Conservation (phyloP, 2,329 filamentous ascomycete species). For the Fusarium temperatum region DNA sequence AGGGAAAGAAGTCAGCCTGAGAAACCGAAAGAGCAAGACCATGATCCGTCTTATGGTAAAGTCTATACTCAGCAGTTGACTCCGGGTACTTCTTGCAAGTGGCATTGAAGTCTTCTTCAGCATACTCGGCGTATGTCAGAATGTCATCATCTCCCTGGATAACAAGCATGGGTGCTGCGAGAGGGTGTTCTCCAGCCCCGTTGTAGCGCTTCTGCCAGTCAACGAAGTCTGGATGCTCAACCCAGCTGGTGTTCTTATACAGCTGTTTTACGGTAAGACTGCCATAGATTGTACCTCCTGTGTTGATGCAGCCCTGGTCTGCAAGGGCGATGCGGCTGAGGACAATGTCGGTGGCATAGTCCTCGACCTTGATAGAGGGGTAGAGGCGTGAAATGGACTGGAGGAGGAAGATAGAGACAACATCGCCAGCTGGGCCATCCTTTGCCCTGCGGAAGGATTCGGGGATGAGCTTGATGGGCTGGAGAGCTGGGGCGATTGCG, state of each 20-base stretch:
- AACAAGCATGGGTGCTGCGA: conserved; percentile 19
- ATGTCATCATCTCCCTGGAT: conserved; percentile 10
- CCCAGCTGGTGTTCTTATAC: conserved; percentile 18
- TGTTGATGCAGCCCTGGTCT: neutral
- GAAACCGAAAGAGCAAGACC: neutral
- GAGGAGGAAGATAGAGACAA: conserved; percentile 10
- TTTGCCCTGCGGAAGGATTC: conserved; percentile 12
- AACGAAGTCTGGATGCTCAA: neutral
- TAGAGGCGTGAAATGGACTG: neutral
- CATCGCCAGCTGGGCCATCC: conserved; percentile 5
- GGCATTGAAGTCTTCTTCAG: neutral
- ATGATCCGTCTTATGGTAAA: conserved; percentile 1
- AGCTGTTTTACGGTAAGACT: neutral
- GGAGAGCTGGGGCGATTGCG: neutral
- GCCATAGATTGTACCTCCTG: neutral
- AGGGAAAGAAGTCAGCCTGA: neutral
- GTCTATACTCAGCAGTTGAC: neutral
- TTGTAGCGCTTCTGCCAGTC: conserved; percentile 25
- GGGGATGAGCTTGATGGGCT: conserved; percentile 15
- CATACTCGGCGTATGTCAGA: neutral
- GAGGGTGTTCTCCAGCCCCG: neutral
- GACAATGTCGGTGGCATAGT: conserved; percentile 6
- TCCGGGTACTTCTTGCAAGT: conserved; percentile 5
- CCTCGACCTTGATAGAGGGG: neutral
- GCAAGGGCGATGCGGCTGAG: neutral